These are phyloP conservation scores for Diaporthe vaccinii DNA, from an alignment of 2,329 filamentous ascomycete genomes.

Conservation along the genomic window DNA sequence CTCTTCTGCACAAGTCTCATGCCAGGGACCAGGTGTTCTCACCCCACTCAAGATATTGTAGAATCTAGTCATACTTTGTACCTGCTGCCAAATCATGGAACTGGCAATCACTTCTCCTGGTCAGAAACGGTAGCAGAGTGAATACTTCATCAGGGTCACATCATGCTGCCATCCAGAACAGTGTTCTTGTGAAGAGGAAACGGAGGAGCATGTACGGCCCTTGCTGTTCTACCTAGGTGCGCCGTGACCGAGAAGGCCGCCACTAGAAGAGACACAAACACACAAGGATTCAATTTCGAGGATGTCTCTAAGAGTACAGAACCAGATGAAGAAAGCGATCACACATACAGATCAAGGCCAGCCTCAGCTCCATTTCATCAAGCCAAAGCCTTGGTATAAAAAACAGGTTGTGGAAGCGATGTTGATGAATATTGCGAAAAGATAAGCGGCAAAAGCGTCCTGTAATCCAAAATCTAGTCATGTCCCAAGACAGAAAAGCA, in stretches of 20 bases:
- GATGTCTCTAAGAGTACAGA: background rate
- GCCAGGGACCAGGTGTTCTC: background rate
- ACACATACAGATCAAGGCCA: background rate
- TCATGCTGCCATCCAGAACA: background rate
- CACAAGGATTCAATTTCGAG: background rate
- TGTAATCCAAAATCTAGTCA: background rate
- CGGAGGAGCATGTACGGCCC: background rate
- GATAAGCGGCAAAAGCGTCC: background rate
- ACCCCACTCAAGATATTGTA: background rate
- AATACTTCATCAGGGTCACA: background rate
- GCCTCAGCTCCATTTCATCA: background rate
- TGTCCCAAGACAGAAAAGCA: background rate
- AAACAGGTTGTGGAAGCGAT: background rate
- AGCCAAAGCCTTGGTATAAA: background rate
- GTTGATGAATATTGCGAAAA: background rate
- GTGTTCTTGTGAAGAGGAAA: background rate
- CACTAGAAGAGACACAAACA: background rate
- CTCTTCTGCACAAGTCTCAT: background rate
- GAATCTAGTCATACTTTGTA: background rate
- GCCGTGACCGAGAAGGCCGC: background rate
- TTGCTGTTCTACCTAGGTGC: background rate
- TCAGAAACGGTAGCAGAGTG: background rate
- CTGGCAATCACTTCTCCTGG: background rate
- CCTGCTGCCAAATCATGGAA: background rate
- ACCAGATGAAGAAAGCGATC: background rate